These are phyloP conservation scores for Arctostaphylos glauca DNA, from an alignment of 148 eudicot genomes.

Conservation along the genomic window DNA sequence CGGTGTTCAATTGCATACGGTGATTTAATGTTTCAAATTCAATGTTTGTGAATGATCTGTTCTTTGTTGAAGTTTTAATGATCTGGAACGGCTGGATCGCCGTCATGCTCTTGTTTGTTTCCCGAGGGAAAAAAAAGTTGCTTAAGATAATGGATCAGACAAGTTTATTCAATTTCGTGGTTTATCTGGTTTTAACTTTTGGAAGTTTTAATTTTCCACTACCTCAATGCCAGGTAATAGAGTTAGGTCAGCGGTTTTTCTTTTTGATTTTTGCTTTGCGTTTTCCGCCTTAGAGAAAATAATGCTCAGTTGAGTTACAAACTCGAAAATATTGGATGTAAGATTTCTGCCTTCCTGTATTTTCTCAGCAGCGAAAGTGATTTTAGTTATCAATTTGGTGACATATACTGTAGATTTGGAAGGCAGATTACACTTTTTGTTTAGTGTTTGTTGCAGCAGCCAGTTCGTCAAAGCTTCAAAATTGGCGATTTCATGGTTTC, in stretches of 20 bases:
- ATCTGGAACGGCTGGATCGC: neutral
- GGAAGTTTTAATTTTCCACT: no score
- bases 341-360: neutral
- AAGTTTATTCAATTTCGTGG: neutral
- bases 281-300: neutral
- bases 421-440: neutral
- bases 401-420: neutral
- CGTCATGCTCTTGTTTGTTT: slow-evolving; percentile 4
- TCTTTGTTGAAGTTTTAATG: neutral
- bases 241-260: no score
- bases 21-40: neutral
- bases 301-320: neutral
- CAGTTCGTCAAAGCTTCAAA: neutral
- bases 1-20: no score
- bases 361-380: neutral
- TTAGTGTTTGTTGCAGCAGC: neutral
- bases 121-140: neutral
- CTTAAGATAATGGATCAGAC: no score
- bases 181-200: neutral
- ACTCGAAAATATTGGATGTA: neutral
- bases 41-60: neutral
- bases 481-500: neutral
- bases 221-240: no score
- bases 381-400: neutral
- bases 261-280: no score